Evolutionary conservation across 352 stramenopile genomes (phyloP).

Genomic region (Hyaloperonospora brassicae): DNA sequence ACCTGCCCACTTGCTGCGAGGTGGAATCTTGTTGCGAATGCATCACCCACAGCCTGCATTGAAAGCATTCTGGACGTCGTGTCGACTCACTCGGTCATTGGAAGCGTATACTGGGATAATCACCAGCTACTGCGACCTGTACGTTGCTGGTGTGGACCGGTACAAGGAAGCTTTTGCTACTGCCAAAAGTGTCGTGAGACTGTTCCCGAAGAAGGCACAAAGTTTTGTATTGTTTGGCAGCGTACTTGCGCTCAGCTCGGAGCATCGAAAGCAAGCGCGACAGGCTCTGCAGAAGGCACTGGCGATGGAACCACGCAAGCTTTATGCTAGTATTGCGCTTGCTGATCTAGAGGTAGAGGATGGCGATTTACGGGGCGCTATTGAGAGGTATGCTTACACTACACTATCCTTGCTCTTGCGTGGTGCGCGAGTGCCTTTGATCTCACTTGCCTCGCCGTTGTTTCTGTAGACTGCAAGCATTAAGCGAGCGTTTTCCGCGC

Average conservation of each 20-base stretch:
- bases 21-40: conserved; percentile 49
- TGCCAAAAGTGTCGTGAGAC: conserved; percentile 56
- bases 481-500: conserved; percentile 41
- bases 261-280: conserved; percentile 49
- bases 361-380: conserved; percentile 39
- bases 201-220: conserved; percentile 61
- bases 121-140: conserved; percentile 66
- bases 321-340: conserved; percentile 58
- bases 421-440: neutral
- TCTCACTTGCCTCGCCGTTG: conserved; percentile 2
- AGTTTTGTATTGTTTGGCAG: conserved; percentile 68
- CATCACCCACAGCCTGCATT: conserved; percentile 58
- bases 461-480: conserved; percentile 26
- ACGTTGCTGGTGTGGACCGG: conserved; percentile 45
- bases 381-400: conserved; percentile 42
- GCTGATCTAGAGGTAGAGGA: conserved; percentile 60
- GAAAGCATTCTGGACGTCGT: conserved; percentile 53
- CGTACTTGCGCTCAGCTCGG: conserved; percentile 57
- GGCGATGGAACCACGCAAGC: conserved; percentile 48
- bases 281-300: conserved; percentile 58
- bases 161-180: conserved; percentile 71
- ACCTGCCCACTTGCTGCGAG: conserved; percentile 52
- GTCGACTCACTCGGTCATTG: conserved; percentile 48
- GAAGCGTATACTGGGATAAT: conserved; percentile 70
- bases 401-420: neutral